Evolutionary conservation across 768 basidiomycete genomes (phyloP).

Genomic region (Podaxis pistillaris): DNA sequence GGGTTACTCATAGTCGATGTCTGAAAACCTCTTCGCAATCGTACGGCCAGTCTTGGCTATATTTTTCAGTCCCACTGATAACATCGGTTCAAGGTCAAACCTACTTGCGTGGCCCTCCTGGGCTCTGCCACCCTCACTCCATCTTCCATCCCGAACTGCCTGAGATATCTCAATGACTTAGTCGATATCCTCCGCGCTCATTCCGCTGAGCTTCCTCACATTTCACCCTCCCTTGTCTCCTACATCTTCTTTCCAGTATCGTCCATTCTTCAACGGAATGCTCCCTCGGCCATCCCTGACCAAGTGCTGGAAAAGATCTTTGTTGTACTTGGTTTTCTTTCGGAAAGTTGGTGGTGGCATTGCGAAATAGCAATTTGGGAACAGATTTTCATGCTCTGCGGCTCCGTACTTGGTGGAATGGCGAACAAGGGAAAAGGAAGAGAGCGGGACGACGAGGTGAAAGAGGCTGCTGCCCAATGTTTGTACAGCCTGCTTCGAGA

Average conservation of each 20-base stretch:
- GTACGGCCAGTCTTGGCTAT: neutral
- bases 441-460: conserved; percentile 78
- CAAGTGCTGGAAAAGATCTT: conserved; percentile 78
- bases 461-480: conserved; percentile 69
- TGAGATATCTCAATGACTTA: conserved; percentile 55
- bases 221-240: conserved; percentile 55
- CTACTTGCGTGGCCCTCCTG: conserved; percentile 79
- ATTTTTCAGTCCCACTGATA: neutral
- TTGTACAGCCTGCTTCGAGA: conserved; percentile 61
- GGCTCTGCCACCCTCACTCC: conserved; percentile 65
- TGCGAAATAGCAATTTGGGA: conserved; percentile 76
- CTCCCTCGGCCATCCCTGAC: conserved; percentile 67
- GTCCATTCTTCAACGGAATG: conserved; percentile 76
- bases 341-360: conserved; percentile 82
- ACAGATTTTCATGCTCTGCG: conserved; percentile 78
- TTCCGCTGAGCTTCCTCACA: conserved; percentile 43
- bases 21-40: conserved; percentile 1
- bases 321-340: conserved; percentile 53
- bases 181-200: conserved; percentile 41
- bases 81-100: conserved; percentile 49
- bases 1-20: neutral
- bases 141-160: conserved; percentile 42
- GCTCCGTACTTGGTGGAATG: conserved; percentile 61
- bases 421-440: conserved; percentile 69
- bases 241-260: conserved; percentile 91